Conservation (phyloP, 352 stramenopile genomes). For the Blastocystis sp. region DNA sequence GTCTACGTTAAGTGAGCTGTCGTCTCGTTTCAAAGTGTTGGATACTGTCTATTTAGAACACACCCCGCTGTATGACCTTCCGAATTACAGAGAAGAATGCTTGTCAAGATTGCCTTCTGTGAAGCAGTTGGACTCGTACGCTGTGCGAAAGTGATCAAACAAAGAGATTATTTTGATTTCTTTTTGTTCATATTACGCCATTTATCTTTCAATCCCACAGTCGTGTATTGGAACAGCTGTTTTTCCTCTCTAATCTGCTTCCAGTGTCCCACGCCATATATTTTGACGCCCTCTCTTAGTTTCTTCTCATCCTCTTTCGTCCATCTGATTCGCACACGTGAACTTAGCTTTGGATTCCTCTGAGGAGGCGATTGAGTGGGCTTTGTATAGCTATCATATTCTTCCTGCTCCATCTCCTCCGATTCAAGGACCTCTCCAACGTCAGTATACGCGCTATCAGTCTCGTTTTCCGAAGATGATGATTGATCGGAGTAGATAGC, state of each 20-base stretch:
- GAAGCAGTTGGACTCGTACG: slow-evolving; percentile 45
- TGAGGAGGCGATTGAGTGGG: no score
- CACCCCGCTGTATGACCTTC: slow-evolving; percentile 6
- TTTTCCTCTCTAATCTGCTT: neutral
- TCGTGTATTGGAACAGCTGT: neutral
- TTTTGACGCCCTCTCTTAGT: slow-evolving; percentile 23
- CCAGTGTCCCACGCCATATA: neutral
- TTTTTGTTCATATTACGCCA: slow-evolving; percentile 36
- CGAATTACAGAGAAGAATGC: neutral
- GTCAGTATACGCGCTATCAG: no score
- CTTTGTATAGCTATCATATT: neutral
- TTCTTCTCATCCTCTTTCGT: neutral
- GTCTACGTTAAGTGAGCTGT: neutral
- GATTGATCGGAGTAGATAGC: neutral
- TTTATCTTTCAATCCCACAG: slow-evolving; percentile 37
- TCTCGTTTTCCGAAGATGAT: no score
- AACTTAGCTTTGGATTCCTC: no score
- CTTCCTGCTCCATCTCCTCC: neutral
- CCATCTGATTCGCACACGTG: neutral
- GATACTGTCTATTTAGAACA: slow-evolving; percentile 41
- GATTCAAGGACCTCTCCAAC: no score
- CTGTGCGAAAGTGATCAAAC: neutral
- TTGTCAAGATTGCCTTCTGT: slow-evolving; percentile 33
- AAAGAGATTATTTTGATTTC: neutral
- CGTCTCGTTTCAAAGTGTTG: neutral